Percentiles rank a stretch among this genome's conserved stretches.
Conservation (phyloP, 768 basidiomycete genomes). For the Pleurotus platypus region DNA sequence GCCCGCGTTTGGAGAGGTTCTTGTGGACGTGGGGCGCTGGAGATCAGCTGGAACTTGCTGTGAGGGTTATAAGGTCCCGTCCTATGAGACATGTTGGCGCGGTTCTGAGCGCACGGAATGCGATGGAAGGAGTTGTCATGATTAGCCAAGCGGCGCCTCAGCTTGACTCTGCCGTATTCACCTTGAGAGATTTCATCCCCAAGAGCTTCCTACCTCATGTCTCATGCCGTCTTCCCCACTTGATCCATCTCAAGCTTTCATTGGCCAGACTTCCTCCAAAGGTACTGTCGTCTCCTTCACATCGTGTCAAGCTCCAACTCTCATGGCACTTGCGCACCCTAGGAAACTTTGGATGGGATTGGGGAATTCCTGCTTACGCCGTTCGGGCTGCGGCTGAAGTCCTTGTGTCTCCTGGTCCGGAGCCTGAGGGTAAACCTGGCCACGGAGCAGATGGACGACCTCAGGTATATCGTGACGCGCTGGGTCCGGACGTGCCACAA, state of each 20-base stretch:
- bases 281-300: not conserved
- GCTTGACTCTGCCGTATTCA: not conserved
- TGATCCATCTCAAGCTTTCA: slow-evolving; percentile 1
- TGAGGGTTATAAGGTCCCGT: not conserved
- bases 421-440: no score
- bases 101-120: not conserved
- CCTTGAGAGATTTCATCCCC: not conserved
- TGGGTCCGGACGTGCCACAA: not conserved
- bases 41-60: not conserved
- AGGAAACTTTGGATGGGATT: no score
- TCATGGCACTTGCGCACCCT: not conserved
- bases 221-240: not conserved
- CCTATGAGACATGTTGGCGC: not conserved
- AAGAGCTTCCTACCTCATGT: not conserved
- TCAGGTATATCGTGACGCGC: not conserved
- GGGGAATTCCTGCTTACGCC: no score
- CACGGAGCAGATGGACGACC: not conserved
- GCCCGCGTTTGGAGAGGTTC: slow-evolving; percentile 3
- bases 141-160: not conserved
- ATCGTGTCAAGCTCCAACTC: no score
- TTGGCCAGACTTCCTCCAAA: not conserved
- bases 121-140: not conserved
- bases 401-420: no score
- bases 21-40: not conserved
- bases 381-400: no score